These are phyloP conservation scores for Yarrowia divulgata DNA, from an alignment of 805 yeast species.

Conservation along the genomic window DNA sequence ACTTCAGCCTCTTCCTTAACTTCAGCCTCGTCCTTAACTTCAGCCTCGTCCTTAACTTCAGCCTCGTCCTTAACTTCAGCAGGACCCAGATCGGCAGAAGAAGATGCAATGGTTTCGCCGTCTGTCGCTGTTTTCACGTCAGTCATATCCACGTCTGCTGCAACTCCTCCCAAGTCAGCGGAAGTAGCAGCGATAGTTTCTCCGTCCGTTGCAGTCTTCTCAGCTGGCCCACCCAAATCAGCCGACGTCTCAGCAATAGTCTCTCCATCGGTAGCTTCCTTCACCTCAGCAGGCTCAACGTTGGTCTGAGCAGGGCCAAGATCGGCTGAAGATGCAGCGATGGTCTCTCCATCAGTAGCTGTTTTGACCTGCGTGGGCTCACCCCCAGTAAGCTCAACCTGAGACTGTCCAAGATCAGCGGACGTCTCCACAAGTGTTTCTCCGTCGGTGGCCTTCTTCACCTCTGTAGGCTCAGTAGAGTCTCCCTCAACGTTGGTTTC, in stretches of 20 bases:
- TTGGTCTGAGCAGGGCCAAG: not conserved
- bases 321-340: not conserved
- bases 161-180: not conserved
- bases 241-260: not conserved
- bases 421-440: not conserved
- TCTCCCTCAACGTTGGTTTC: not conserved
- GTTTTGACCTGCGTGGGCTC: too few relatives aligned
- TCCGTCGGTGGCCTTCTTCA: slow-evolving; percentile 4
- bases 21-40: too few relatives aligned
- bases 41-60: not conserved
- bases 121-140: not conserved
- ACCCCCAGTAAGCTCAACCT: too few relatives aligned
- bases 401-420: slow-evolving; percentile 6
- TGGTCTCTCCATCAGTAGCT: not conserved
- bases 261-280: slow-evolving; percentile 10
- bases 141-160: not conserved
- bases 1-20: not conserved
- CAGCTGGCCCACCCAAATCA: not conserved
- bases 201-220: not conserved
- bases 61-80: not conserved
- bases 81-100: not conserved
- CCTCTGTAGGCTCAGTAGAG: not conserved
- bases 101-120: not conserved
- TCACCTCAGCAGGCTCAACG: not conserved
- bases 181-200: not conserved